Evolutionary conservation across 768 basidiomycete species (phyloP), one percentile per base, ranked within the genome.

Genomic region (Russula earlei): DNA sequence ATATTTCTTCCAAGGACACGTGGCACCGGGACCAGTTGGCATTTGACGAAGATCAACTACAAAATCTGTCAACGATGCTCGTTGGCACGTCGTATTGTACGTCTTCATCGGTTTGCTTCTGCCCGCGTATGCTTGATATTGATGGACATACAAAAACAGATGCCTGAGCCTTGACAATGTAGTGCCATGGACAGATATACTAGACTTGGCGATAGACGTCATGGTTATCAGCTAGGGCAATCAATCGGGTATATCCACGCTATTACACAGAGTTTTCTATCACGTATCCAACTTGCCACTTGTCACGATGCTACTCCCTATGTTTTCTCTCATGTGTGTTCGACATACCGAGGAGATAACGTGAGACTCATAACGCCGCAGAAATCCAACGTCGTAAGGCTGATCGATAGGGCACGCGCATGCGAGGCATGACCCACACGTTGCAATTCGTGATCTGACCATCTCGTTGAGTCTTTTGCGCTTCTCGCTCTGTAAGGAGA

Each of bases 41-140:
- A 50, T 94, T 95, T 68, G 82, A 90, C 64, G 91, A 95, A 69
- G 91, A 94, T 65, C 91, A 93, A 65, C 69, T 93, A 47, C 85
- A 89, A 67, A 86, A 82, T 62, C 77, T 95, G 62, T 88, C 89
- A 24, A 84, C 85, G 37, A 91, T 93, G 82, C 75, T 94, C 36
- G 87, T 90, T 27, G 91, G 91, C 42, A 94, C 89, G 46, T 92
- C 87, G 15, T 91, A 91, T 66, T 90, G 87, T 87, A 66, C 73
- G 83, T 73, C 31, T 47, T 43, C 52, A 47, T 45, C 7, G 12
- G 22, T 41, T 24, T 15, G 9, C 59, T 64, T n/a, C 68, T 59
- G 53, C 48, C 54, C 59, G 25, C 38, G 20, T 56, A 53, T 20
- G 10, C 54, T 48, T 42, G 11, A 37, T 24, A 38, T 47, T 42